Base-by-base conservation (phyloP, 2,329 filamentous ascomycete genomes). In the Ascochyta rabiei region DNA sequence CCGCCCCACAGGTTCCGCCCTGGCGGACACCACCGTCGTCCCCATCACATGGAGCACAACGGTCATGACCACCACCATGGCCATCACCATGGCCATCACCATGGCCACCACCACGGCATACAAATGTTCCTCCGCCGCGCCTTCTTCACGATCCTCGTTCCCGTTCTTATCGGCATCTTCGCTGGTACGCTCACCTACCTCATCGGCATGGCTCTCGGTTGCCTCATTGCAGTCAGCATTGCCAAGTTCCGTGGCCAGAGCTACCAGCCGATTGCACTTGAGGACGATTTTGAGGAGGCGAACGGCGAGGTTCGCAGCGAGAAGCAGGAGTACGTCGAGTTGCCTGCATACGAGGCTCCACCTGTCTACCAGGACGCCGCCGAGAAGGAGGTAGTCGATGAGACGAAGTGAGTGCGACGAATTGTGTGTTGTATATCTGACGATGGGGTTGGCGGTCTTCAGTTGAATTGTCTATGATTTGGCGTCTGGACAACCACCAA, bases 151-250 rank as follows among this genome's bases (percentile, higher is more conserved):
- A 81, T 91, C 39, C 72, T 91, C 42, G 78, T 91, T 34, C 89
- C 89, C 1, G 80, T 90, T 48, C 76, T 89, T 47, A 81, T 90
- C 60, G 89, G 89, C 54, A 81, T 91, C 60, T 81, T 85, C 21
- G 86, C 87, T 39, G 89, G 89, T 67, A 82, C 90, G 49, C 80
- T 81, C 26, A 85, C 88, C 59, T 88, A 87, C 73, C 72, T 89
- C 35, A 70, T 90, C 41, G 87, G 86, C 49, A 88, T 91, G 82
- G 76, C 86, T 53, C 72, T 88, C 35, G 87, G 87, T 58, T 86
- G 84, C 45, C 64, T 88, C 48, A 78, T 86, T 48, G 81, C 87
- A 46, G 84, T 83, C 53, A 44, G 87, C 23, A 84, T 84, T 78
- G 82, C 84, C 59, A 75, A 80, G 57, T 70, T 87, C 57, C 82